A percentile compares a stretch with the other conserved stretches of the same genome.
Conservation (phyloP, 1,139 yeast species). For the Zygosaccharomyces pseudobailii region DNA sequence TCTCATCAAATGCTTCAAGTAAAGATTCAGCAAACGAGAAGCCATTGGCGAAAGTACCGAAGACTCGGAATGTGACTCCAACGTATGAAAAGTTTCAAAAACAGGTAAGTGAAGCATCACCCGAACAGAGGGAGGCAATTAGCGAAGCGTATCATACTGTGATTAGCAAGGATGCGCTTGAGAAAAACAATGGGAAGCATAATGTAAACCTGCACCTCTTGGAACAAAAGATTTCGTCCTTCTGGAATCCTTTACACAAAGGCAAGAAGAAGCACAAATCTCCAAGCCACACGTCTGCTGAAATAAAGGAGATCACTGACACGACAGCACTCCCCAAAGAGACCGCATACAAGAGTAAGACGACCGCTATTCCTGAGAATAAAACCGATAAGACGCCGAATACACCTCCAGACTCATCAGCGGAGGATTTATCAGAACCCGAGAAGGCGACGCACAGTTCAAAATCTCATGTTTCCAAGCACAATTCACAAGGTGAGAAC, state of each 20-base stretch:
- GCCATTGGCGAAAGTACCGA: constrained; percentile 5
- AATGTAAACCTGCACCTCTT: constrained; percentile 20
- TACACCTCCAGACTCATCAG: constrained; percentile 1
- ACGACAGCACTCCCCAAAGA: not conserved
- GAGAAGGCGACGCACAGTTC: not conserved
- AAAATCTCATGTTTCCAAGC: not conserved
- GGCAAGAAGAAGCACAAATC: constrained; percentile 25
- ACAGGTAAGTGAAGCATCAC: constrained; percentile 11
- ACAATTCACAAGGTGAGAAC: not conserved
- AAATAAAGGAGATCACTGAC: constrained; percentile 1
- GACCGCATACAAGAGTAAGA: not conserved
- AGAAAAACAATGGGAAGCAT: constrained; percentile 16
- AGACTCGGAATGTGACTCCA: constrained; percentile 18
- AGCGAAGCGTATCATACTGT: constrained; percentile 23
- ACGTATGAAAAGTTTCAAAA: constrained; percentile 26
- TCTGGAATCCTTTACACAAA: constrained; percentile 28
- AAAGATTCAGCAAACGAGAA: not conserved
- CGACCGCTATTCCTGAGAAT: not conserved
- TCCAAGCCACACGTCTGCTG: constrained; percentile 4
- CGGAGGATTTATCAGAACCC: not conserved
- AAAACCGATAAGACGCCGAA: not conserved
- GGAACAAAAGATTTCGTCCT: constrained; percentile 25
- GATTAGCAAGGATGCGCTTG: constrained; percentile 20
- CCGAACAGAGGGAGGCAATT: constrained; percentile 4
- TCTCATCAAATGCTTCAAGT: not conserved